Evolutionary conservation across 2,329 filamentous ascomycete species (phyloP).

Genomic region (Paraconiothyrium sp.): DNA sequence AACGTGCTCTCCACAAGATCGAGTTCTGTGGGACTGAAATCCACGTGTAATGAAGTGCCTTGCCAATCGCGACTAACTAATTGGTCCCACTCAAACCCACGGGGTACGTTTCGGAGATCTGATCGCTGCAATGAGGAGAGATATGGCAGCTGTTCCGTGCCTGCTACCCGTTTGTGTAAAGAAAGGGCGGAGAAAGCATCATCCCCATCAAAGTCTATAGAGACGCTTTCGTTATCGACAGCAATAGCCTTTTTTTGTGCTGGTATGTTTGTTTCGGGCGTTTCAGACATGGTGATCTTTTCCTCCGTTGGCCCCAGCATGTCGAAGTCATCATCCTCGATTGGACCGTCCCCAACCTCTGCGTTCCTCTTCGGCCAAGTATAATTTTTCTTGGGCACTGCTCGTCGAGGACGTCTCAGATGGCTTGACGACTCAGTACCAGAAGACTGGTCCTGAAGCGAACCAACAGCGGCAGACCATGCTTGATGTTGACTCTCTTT

Average conservation of each 20-base stretch:
- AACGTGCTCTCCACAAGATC: constrained; percentile 30
- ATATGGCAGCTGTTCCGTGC: constrained; percentile 34
- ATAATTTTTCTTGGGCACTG: constrained; percentile 37
- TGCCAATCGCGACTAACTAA: constrained; percentile 37
- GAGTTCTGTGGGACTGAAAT: constrained; percentile 42
- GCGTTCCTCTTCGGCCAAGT: constrained; percentile 32
- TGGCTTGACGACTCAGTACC: constrained; percentile 27
- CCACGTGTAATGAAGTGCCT: constrained; percentile 43
- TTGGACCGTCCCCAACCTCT: constrained; percentile 18
- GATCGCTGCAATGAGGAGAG: constrained; percentile 34
- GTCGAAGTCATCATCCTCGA: constrained; percentile 8
- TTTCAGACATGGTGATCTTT: constrained; percentile 20
- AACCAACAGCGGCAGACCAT: constrained; percentile 3
- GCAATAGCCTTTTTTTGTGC: constrained; percentile 23
- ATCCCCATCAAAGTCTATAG: constrained; percentile 29
- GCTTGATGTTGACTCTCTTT: background rate
- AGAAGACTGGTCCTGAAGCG: constrained; percentile 29
- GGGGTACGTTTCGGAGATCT: constrained; percentile 21
- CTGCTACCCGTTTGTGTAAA: background rate
- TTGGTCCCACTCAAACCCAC: constrained; percentile 38
- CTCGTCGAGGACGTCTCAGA: constrained; percentile 33
- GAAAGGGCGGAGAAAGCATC: constrained; percentile 33
- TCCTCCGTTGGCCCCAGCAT: background rate
- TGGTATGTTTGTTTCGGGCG: constrained; percentile 22
- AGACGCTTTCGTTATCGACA: constrained; percentile 29